These are phyloP conservation scores for Epichloe sylvatica DNA, from an alignment of 2,329 filamentous ascomycete species.

Conservation along the genomic window DNA sequence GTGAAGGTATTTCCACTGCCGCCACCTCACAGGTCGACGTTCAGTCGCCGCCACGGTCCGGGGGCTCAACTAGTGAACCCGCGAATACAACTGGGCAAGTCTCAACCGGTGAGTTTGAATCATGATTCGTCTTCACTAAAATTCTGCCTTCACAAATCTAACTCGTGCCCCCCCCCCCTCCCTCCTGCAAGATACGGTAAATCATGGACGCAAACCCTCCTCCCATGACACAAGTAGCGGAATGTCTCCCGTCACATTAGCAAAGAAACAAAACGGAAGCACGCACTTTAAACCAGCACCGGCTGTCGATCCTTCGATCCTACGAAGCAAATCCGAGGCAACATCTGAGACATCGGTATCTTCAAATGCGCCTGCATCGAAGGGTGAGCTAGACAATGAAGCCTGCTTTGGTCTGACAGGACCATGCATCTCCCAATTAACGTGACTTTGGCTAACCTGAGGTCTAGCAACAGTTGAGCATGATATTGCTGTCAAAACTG, in stretches of 20 bases:
- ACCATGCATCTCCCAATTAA: no score
- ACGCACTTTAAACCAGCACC: slow-evolving; percentile 1
- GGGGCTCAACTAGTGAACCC: neutral
- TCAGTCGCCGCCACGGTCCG: neutral
- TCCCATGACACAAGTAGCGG: neutral
- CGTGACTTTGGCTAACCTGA: slow-evolving; percentile 3
- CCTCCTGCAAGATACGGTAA: neutral
- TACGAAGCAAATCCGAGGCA: slow-evolving; percentile 1
- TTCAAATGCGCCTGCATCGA: slow-evolving; percentile 1
- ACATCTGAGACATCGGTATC: slow-evolving; percentile 4
- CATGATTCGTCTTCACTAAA: neutral
- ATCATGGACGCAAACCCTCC: neutral
- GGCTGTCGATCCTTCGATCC: neutral
- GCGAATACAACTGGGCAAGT: neutral
- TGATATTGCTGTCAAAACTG: slow-evolving; percentile 4
- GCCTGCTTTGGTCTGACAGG: no score
- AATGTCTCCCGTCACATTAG: neutral
- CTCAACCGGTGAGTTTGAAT: slow-evolving; percentile 1
- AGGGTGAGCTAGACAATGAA: slow-evolving; percentile 1
- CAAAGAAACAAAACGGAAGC: neutral
- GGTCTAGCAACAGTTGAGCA: slow-evolving; percentile 7
- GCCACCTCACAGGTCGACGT: neutral
- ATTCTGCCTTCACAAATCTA: neutral
- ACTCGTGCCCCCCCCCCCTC: neutral
- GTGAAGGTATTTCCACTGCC: neutral